Base-by-base conservation (phyloP, 1,284 basidiomycete genomes). In the Inonotus obliquus region DNA sequence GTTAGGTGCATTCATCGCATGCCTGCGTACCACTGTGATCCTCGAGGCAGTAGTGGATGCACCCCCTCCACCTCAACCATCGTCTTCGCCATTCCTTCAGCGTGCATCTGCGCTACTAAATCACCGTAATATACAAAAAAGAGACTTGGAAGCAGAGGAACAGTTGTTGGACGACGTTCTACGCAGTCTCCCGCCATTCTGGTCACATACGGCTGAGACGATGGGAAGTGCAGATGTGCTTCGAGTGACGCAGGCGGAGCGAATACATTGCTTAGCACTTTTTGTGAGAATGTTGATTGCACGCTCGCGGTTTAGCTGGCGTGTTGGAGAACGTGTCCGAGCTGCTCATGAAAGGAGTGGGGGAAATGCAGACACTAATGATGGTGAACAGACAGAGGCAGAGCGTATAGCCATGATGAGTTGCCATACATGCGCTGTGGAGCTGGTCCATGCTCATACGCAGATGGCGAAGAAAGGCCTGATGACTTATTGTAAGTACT, bases 401-500 rank as follows among this genome's bases (percentile, higher is more conserved):
- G 89, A 92, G 71, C 80, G 77, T 60, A 85, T 87, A 59, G 87
- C 87, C 4, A 83, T 91, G 78, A 74, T 82, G 17, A 79, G 83
- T 39, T 87, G 89, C 4, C 87, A 92, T 68, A 77, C 78, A 44
- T 84, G 82, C 61, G 92, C 92, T 6, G 74, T 94, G 69, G 84
- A 90, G 70, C 89, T 96, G 64, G 85, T 95, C 63, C 83, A 87
- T 44, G 84, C 91, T 32, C 89, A 95, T 73, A 78, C 92, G 65
- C 86, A 92, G 66, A 85, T 94, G 59, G 91, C 91, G 25, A 85
- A 86, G 71, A 89, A 92, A 70, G 92, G 92, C 14, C 75, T 95
- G 69, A 94, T 96, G 92, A 94, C 93, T 6, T 95, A 94, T 71
- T 95, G 90, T 93, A 68, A 74, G 91, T 80, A n/a, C 37, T 57